Base-by-base conservation (phyloP, 1,139 yeast genomes). In the Candida freyschussii region DNA sequence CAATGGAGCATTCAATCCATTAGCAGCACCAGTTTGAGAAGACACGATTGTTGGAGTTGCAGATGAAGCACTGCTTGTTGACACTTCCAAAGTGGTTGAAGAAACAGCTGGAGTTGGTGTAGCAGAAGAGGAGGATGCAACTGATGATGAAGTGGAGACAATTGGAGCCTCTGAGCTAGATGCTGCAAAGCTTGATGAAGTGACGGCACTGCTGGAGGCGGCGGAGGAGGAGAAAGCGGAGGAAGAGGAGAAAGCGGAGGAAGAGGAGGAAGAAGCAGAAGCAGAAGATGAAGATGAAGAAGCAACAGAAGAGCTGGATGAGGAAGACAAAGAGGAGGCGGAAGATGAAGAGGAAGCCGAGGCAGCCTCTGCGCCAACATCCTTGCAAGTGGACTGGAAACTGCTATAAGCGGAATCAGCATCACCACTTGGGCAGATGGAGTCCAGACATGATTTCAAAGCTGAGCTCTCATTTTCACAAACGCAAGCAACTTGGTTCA, bases 401-500 rank as follows among this genome's bases (percentile, higher is more conserved):
- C 79, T 69, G 27, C 64, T 42, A 48, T 62, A 62, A 39, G 94
- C 94, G 36, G 68, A 59, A 34, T 62, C 73, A 26, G 78, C 65
- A 34, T 66, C 62, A 44, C 69, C 79, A 46, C 64, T 57, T 44
- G 93, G 91, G 66, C 95, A 85, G 41, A 65, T 68, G 38, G 64
- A 55, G 37, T 69, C 61, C 61, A 85, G 67, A 65, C 95, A 84
- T 34, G 61, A 44, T 55, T 75, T 62, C 48, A 83, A 62, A 24
- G 69, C 63, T 37, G 59, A 41, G 41, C 67, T 61, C 47, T 78
- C 72, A 35, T 62, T 62, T 27, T 69, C 60, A 61, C 91, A 80
- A 49, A 82, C 63, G 67, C 95, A 84, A 33, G 60, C 50, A 44
- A 82, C 65, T 55, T 78, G 76, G 55, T 71, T 72, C 57, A 84